Evolutionary conservation across 768 basidiomycete species (phyloP), one percentile per base, ranked within the genome.

Genomic region (Pleurotus tuber-regium): DNA sequence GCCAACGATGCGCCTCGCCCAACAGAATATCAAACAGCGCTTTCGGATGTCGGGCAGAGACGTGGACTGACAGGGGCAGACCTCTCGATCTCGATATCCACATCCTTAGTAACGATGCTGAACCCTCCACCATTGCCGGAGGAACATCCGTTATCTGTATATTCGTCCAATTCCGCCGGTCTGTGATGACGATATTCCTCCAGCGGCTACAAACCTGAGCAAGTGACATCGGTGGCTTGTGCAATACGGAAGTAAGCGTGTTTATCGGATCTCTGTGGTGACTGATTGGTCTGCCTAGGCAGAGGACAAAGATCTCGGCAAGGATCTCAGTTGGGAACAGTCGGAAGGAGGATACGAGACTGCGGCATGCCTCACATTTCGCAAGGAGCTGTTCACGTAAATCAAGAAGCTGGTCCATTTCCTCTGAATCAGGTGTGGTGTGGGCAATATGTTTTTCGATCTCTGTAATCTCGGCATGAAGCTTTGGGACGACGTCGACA

Each of bases 121-220:
- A 19, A 4, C 19, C 41, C 8, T 42, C 41, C 4, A 42, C 8
- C 41, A 42, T 24, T 7, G 41, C 10, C 12, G 75, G 69, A 40
- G 78, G 71, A 10, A 59, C 50, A 30, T 83, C 80, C 42, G 72
- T 71, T 61, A 87, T 83, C 77, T 78, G 83, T 51, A 89, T 73
- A n/a, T 80, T 78, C 58, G 77, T 84, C 84, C 84, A 86, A 25
- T 85, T 54, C 12, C 75, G 79, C 1, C 71, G 58, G 56, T 84
- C 79, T 19, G 62, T 63, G 28, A 77, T 63, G 44, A 76, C 75
- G n/a, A 77, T 61, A 24, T 62, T 63, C 44, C 84, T 73, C 83
- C 84, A 84, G 38, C 66, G 66, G 48, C 65, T 69, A 60, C 84
- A 89, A 18, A 81, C 76, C 73, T 78, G 81, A 7, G 84, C 82